Evolutionary conservation across 176 grass and related monocot species (phyloP), one percentile per base, ranked within the genome.

Genomic region (Bolboschoenus planiculmis): DNA sequence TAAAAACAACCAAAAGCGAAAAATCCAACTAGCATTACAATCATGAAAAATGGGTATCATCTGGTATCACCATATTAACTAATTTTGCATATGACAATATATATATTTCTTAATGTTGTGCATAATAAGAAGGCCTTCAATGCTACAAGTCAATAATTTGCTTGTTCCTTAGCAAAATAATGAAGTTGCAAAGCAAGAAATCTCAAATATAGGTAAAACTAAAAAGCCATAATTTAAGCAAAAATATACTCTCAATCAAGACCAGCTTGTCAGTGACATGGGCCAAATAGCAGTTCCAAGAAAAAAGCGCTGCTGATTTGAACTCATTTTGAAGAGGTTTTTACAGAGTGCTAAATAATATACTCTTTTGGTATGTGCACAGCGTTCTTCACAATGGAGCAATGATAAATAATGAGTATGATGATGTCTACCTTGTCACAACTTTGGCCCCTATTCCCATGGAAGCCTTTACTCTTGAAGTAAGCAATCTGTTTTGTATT

Each of bases 351-450:
- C 59, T 4, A 33, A 24, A 63, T 31, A 30, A 7, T 4, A 11
- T 63, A 31, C 59, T 15, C 2, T 63, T 63, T 63, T 33, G 24
- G 27, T 8, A 31, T 63, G 27, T 63, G 24, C 4, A 13, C 59
- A 63, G 59, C 11, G 27, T 57, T 57, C 20, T 57, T 57, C 59
- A 63, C 10, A 63, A 29, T 14, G 88, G 33, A 23, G 91, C 53
- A 31, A 93, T 72, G 81, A 89, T 78, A 2, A 90, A 97, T 84
- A 97, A 97, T 47, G 94, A 97, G 84, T 89, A 90, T 60, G 83
- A 68, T 78, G 94, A 97, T 90, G 94, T 94, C 51, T 97, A 97
- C 86, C 89, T 97, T 77, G 82, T 97, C 81, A 94, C 91, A 82
- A 97, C 86, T 80, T 84, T 94, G 87, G 61, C 59, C 78, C 94